Conservation (phyloP, 2,329 filamentous ascomycete species). For the Monilinia vaccinii-corymbosi region DNA sequence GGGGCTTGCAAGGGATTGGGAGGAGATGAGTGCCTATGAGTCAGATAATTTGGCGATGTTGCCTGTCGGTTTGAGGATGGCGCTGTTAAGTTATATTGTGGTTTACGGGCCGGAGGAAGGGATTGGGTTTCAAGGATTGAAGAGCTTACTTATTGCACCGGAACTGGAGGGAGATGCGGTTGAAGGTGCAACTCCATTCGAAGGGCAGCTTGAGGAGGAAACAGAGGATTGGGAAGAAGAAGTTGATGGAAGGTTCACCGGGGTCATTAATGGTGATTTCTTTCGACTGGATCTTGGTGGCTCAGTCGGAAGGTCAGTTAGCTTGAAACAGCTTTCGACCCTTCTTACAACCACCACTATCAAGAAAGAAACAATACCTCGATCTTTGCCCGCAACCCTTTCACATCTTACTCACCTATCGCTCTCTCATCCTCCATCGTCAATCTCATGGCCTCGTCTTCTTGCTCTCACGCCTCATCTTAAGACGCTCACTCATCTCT, state of each 20-base stretch:
- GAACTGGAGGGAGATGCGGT: not conserved
- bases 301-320: constrained; percentile 42
- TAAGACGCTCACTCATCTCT: constrained; percentile 49
- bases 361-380: constrained; percentile 11
- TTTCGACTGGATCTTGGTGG: constrained; percentile 45
- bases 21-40: constrained; percentile 45
- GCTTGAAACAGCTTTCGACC: constrained; percentile 40
- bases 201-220: not conserved
- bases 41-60: constrained; percentile 47
- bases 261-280: constrained; percentile 37
- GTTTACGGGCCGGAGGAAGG: constrained; percentile 36
- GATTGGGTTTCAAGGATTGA: constrained; percentile 42
- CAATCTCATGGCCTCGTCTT: constrained; percentile 50
- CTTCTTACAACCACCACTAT: constrained; percentile 8
- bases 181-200: not conserved
- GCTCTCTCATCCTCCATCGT: constrained; percentile 35
- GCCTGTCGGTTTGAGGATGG: constrained; percentile 43
- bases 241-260: constrained; percentile 3
- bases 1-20: constrained; percentile 45
- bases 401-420: constrained; percentile 53
- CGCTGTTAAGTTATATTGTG: constrained; percentile 43
- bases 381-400: constrained; percentile 27
- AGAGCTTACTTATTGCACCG: constrained; percentile 35
- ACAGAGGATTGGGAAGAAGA: constrained; percentile 22
- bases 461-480: constrained; percentile 44